phyloP scores from a whole-genome alignment of 108 stramenopile genomes.

The Nitzschia palea region DNA sequence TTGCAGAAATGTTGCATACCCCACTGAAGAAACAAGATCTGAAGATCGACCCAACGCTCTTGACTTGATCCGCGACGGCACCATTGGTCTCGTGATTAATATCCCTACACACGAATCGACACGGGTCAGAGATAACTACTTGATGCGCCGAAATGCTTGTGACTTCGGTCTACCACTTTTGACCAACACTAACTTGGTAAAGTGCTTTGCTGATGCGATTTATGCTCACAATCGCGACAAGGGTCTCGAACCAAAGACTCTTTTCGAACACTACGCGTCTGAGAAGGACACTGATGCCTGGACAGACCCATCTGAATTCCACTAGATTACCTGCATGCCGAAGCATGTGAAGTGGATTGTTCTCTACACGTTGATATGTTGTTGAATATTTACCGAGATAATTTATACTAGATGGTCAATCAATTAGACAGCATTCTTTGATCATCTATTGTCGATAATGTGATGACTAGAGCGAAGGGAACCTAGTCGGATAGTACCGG shows the following conservation, averaged over 20 bases:
- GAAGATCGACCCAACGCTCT: constrained; percentile 64
- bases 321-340: too few relatives aligned
- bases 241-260: constrained; percentile 66
- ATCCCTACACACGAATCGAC: constrained; percentile 88
- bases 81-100: constrained; percentile 94
- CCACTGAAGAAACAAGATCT: constrained; percentile 62
- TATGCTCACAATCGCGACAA: constrained; percentile 60
- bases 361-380: too few relatives aligned
- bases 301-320: constrained; percentile 75
- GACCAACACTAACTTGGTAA: constrained; percentile 92
- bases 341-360: too few relatives aligned
- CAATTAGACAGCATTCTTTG: too few relatives aligned
- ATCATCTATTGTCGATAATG: too few relatives aligned
- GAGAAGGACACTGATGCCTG: constrained; percentile 76
- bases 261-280: constrained; percentile 77
- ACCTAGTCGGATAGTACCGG: too few relatives aligned
- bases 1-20: constrained; percentile 80
- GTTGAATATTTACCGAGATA: too few relatives aligned
- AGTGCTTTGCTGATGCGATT: constrained; percentile 85
- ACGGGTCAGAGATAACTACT: constrained; percentile 88
- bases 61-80: constrained; percentile 72
- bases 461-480: too few relatives aligned
- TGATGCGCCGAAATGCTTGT: constrained; percentile 92
- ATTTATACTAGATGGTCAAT: too few relatives aligned
- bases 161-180: constrained; percentile 95